Conservation (phyloP, 176 grass and related monocot genomes). For the Thalia dealbata region DNA sequence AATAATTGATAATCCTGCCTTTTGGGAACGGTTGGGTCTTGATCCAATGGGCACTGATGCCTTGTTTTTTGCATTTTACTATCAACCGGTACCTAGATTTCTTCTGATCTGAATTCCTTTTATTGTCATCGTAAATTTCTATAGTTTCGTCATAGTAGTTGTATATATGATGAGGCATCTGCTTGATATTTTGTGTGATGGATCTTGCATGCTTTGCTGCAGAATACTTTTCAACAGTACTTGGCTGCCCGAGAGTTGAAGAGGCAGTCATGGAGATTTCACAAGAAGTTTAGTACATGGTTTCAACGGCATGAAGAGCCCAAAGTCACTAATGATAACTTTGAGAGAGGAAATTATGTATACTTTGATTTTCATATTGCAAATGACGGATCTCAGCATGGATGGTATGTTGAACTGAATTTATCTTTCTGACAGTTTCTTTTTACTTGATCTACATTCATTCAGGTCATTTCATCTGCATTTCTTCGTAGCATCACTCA, state of each 20-base stretch:
- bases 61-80: slow-evolving; percentile 98
- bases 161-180: not conserved
- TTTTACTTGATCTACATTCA: not conserved
- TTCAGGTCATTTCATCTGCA: not conserved
- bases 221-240: slow-evolving; percentile 95
- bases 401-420: slow-evolving; percentile 49
- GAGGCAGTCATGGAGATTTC: slow-evolving; percentile 95
- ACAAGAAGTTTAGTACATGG: slow-evolving; percentile 93
- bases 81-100: slow-evolving; percentile 56
- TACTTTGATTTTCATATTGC: slow-evolving; percentile 90
- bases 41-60: slow-evolving; percentile 78
- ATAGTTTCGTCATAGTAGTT: slow-evolving; percentile 3
- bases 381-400: slow-evolving; percentile 47
- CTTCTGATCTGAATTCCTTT: not conserved
- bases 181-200: not conserved
- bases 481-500: not conserved
- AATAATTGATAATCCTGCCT: slow-evolving; percentile 66
- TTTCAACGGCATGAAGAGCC: slow-evolving; percentile 97
- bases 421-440: not conserved
- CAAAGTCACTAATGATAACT: slow-evolving; percentile 88
- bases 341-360: slow-evolving; percentile 83
- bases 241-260: slow-evolving; percentile 90
- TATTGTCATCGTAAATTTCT: not conserved
- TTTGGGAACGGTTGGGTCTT: slow-evolving; percentile 79
- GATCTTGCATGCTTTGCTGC: not conserved